Evolutionary conservation across 371 early-diverging fungal species (phyloP), one percentile per base, ranked within the genome.

Genomic region (Choanephora cucurbitarum): DNA sequence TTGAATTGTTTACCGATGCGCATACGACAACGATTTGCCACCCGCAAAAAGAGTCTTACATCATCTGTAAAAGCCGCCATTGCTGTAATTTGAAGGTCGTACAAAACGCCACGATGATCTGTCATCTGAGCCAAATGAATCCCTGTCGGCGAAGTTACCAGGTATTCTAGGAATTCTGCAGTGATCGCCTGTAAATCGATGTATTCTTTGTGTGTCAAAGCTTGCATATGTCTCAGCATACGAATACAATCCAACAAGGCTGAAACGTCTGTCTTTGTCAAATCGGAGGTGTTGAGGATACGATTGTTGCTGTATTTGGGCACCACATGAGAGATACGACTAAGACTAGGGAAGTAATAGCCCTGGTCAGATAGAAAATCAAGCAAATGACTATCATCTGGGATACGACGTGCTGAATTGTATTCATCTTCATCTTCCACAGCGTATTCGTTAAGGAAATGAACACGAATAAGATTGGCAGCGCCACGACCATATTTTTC

Each of bases 51-150:
- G 14, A 84, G 58, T 14, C 85, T 66, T 1, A 85, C 79, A 60
- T 86, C 87, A 42, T 86, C 81, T 31, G 84, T 82, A 48, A 86
- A 82, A 0, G 85, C 82, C 5, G 85, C 81, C 63, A 86, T 60
- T 0, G 87, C 72, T 1, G 79, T 77, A 13, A 85, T 82, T 53
- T 86, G 85, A 3, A 86, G 64, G 60, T 86, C 87, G 62, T 84
- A 84, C 34, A 86, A 64, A 5, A 84, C 81, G 1, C 84, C 82
- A 21, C 84, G 79, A 54, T 86, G 84, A 60, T 86, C 84, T 7
- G 84, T 79, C 68, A 82, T 73, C 42, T 83, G 82, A 19, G 84
- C 82, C 21, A 77, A 74, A 58, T 77, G 67, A 46, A 84, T 80
- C 8, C 85, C 85, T 18, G 84, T 80, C 1, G 85, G 83, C 0